phyloP scores from a whole-genome alignment of 306 rosid species.

The Hippophae rhamnoides region DNA sequence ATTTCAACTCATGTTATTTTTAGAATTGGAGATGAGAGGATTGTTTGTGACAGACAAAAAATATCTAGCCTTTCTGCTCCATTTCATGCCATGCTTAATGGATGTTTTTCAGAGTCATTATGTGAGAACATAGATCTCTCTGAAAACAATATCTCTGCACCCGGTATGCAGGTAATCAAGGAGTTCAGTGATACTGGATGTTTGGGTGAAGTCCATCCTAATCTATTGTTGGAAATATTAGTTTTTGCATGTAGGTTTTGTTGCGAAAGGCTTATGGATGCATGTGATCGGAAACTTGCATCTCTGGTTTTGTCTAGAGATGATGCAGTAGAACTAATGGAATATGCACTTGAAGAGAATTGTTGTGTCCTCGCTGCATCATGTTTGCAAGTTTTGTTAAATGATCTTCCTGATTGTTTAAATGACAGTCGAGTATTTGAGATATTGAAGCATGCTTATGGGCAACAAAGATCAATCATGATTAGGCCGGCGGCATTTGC shows the following conservation, averaged over 20 bases:
- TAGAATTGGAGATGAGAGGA: slow-evolving; percentile 56
- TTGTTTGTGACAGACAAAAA: slow-evolving; percentile 69
- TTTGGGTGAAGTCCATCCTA: slow-evolving; percentile 46
- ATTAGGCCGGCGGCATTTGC: slow-evolving; percentile 65
- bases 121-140: slow-evolving; percentile 70
- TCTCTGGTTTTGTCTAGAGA: slow-evolving; percentile 53
- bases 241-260: slow-evolving; percentile 73
- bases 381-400: slow-evolving; percentile 68
- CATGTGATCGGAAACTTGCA: slow-evolving; percentile 75
- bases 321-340: slow-evolving; percentile 80
- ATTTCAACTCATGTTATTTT: slow-evolving; percentile 39
- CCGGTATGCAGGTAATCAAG: slow-evolving; percentile 62
- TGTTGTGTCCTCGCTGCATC: slow-evolving; percentile 65
- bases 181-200: slow-evolving; percentile 53
- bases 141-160: slow-evolving; percentile 58
- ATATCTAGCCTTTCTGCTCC: slow-evolving; percentile 78
- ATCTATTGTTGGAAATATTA: slow-evolving; percentile 69
- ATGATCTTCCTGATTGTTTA: slow-evolving; percentile 64
- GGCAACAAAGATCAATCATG: slow-evolving; percentile 52
- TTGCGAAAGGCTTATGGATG: slow-evolving; percentile 68
- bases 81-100: slow-evolving; percentile 82
- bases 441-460: slow-evolving; percentile 50
- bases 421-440: slow-evolving; percentile 52
- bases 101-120: slow-evolving; percentile 71
- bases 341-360: slow-evolving; percentile 61